Evolutionary conservation across 805 yeast species (phyloP).

Genomic region (Schwanniomyces yamadae): DNA sequence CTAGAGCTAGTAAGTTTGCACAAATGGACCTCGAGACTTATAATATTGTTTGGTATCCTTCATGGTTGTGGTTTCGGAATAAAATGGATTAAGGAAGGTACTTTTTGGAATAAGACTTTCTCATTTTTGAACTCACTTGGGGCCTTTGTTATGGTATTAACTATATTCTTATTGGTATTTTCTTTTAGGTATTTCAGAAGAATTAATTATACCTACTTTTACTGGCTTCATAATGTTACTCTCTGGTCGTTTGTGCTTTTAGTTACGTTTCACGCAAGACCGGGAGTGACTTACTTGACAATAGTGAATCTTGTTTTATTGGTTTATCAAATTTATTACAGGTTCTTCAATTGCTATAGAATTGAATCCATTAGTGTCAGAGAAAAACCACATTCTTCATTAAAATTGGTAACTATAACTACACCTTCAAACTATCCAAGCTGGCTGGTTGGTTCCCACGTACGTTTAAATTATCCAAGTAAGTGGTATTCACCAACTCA

Average conservation of each 20-base stretch:
- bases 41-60: slow-evolving; percentile 41
- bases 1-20: slow-evolving; percentile 57
- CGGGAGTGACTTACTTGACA: slow-evolving; percentile 45
- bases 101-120: slow-evolving; percentile 30
- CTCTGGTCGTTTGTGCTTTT: slow-evolving; percentile 45
- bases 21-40: slow-evolving; percentile 68
- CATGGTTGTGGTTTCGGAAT: slow-evolving; percentile 56
- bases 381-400: slow-evolving; percentile 13
- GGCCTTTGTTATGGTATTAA: slow-evolving; percentile 37
- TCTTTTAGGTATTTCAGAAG: slow-evolving; percentile 53
- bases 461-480: slow-evolving; percentile 46
- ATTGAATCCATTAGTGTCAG: slow-evolving; percentile 15
- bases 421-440: slow-evolving; percentile 19
- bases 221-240: slow-evolving; percentile 53
- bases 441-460: slow-evolving; percentile 56
- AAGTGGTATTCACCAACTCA: slow-evolving; percentile 56
- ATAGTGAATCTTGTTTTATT: slow-evolving; percentile 23
- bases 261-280: slow-evolving; percentile 66
- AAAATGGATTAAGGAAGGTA: slow-evolving; percentile 46
- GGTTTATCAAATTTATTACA: slow-evolving; percentile 33
- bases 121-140: slow-evolving; percentile 52
- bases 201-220: slow-evolving; percentile 51
- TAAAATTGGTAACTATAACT: slow-evolving; percentile 20
- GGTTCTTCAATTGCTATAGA: slow-evolving; percentile 20
- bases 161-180: slow-evolving; percentile 38